Evolutionary conservation across 805 yeast species (phyloP).

Genomic region (Debaryomyces tyrocola): DNA sequence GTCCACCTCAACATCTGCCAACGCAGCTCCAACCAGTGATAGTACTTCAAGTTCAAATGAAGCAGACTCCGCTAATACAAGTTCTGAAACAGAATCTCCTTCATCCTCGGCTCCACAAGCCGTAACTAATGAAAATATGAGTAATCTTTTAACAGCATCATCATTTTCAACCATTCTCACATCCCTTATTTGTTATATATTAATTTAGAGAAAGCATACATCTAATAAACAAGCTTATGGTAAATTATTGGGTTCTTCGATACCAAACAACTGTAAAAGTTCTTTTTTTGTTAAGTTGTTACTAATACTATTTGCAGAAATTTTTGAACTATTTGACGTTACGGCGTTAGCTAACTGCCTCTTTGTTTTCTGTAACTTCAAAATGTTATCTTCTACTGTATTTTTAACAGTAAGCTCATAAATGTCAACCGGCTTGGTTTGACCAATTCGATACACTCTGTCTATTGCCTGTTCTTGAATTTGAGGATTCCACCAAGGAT

Average conservation of each 20-base stretch:
- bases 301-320: neutral
- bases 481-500: slow-evolving; percentile 81
- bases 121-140: neutral
- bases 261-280: slow-evolving; percentile 2
- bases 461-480: slow-evolving; percentile 82
- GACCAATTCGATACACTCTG: slow-evolving; percentile 88
- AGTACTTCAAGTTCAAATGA: neutral
- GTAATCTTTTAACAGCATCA: neutral
- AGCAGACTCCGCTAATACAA: neutral
- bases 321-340: slow-evolving; percentile 18
- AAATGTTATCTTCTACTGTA: slow-evolving; percentile 81
- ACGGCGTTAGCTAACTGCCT: slow-evolving; percentile 68
- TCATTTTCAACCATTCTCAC: neutral
- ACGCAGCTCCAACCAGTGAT: slow-evolving; percentile 9
- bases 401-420: slow-evolving; percentile 71
- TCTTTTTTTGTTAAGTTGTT: slow-evolving; percentile 2
- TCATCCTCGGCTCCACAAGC: neutral
- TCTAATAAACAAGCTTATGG: neutral
- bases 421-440: slow-evolving; percentile 63
- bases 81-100: neutral
- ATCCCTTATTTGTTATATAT: neutral
- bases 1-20: slow-evolving; percentile 6
- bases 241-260: neutral
- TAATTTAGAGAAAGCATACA: neutral
- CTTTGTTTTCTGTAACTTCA: slow-evolving; percentile 76